Evolutionary conservation across 2,329 filamentous ascomycete genomes (phyloP).

Genomic region (Bipolaris cookei): DNA sequence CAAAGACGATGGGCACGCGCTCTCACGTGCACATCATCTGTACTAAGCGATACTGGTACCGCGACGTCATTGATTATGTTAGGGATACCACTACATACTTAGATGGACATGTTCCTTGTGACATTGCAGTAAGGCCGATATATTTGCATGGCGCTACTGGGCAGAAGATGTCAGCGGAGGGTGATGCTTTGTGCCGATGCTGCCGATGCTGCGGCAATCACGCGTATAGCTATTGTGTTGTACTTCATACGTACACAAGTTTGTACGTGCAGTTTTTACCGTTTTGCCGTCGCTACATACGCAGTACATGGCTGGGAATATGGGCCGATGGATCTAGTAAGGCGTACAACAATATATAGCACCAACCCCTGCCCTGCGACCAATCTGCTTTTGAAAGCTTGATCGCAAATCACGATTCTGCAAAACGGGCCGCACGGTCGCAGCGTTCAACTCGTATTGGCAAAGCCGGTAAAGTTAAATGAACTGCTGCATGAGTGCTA

Average conservation of each 20-base stretch:
- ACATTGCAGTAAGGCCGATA: no score
- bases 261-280: no score
- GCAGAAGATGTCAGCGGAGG: no score
- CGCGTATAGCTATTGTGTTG: not conserved
- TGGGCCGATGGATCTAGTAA: no score
- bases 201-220: not conserved
- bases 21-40: slow-evolving; percentile 16
- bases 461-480: slow-evolving; percentile 13
- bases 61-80: not conserved
- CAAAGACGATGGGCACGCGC: slow-evolving; percentile 7
- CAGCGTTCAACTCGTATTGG: slow-evolving; percentile 11
- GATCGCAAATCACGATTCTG: slow-evolving; percentile 6
- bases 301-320: no score
- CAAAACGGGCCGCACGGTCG: slow-evolving; percentile 16
- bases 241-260: no score
- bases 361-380: slow-evolving; percentile 2
- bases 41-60: not conserved
- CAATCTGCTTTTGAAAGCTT: slow-evolving; percentile 10
- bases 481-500: slow-evolving; percentile 2
- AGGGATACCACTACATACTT: not conserved
- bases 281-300: no score
- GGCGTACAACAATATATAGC: no score
- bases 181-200: no score
- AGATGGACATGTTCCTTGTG: not conserved
- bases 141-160: no score